Evolutionary conservation across 345 rosid genomes (phyloP), one percentile per base, ranked within the genome.

Genomic region (Zanthoxylum bungeanum): DNA sequence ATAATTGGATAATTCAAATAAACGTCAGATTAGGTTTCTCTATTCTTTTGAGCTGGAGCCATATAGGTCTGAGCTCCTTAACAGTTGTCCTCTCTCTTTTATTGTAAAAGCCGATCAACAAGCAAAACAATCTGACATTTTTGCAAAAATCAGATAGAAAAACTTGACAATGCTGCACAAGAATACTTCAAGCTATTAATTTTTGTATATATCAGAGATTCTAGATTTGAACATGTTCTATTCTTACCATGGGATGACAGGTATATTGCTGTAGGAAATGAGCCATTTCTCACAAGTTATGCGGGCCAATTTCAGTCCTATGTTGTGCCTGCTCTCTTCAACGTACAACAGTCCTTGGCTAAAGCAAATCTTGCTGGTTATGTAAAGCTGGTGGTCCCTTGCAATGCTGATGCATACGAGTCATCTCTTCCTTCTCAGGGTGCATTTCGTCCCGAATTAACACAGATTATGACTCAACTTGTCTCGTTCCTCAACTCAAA

Each of bases 341-440:
- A 91, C 68, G 60, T 95, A 58, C 98, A 91, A 66, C 93, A 92
- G 70, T 95, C 98, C 64, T 79, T 95, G 86, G 88, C 75, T 28
- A 88, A 76, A 63, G 88, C 87, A 22, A 95, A 89, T 86, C 99
- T 92, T 60, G 97, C 96, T 57, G 80, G 90, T 71, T 84, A 85
- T 28, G 87, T 92, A 31, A 91, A 89, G 90, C 67, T 92, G 55
- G 98, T 89, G 22, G 99, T 92, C 73, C 99, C 98, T 73, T 92
- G 98, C 72, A 95, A 95, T 71, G 99, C 98, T 4, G 98, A 95
- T 81, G 98, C 99, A 33, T 95, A 95, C 50, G 94, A 87, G 77
- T 82, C 96, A 7, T 61, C 84, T 49, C 79, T 91, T 66, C 99
- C 99, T 66, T 95, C 98, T 7, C 96, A 90, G 72, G 99, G 99